These are phyloP conservation scores for Fusarium hostae DNA, from an alignment of 2,329 filamentous ascomycete genomes.

Conservation along the genomic window DNA sequence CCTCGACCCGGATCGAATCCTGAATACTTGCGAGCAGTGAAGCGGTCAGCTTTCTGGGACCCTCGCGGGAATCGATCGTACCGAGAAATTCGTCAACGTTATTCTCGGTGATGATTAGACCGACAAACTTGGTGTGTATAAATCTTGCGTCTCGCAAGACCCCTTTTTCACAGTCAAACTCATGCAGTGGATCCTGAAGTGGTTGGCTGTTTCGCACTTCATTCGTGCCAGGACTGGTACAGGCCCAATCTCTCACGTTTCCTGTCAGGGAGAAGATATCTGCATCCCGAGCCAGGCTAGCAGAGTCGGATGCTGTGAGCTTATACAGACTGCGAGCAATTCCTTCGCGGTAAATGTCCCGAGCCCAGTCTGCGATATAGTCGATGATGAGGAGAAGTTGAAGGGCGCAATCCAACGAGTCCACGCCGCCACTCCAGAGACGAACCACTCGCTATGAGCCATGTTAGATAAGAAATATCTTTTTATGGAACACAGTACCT, in stretches of 20 bases:
- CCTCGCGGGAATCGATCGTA: too few relatives aligned
- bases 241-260: not conserved
- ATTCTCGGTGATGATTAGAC: not conserved
- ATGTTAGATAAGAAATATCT: not conserved
- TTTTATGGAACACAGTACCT: not conserved
- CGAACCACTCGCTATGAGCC: not conserved
- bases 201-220: not conserved
- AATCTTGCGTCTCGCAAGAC: not conserved
- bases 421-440: not conserved
- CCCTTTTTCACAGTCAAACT: not conserved
- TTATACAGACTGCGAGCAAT: not conserved
- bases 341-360: not conserved
- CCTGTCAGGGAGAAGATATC: not conserved
- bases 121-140: not conserved
- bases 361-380: not conserved
- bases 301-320: not conserved
- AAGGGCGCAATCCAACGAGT: rapidly evolving
- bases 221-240: not conserved
- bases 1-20: too few relatives aligned
- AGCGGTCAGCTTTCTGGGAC: too few relatives aligned
- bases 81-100: too few relatives aligned
- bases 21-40: too few relatives aligned
- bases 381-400: not conserved
- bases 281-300: not conserved
- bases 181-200: not conserved